These are phyloP conservation scores for Tremella mesenterica DNA, from an alignment of 768 basidiomycete species.

Conservation along the genomic window DNA sequence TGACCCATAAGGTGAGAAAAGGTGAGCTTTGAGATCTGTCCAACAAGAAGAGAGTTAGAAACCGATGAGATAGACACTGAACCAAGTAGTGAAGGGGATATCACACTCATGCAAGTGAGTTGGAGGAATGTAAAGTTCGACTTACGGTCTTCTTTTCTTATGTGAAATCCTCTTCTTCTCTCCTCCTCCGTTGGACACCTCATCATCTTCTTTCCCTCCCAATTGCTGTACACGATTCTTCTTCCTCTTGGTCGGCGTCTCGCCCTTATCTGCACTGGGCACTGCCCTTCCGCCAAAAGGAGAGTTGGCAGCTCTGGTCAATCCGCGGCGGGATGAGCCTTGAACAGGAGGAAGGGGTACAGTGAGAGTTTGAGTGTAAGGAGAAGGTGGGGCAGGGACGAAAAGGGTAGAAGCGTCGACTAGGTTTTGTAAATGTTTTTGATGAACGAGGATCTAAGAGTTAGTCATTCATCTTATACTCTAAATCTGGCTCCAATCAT, in stretches of 20 bases:
- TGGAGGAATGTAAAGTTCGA: background rate
- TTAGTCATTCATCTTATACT: too few relatives aligned
- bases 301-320: constrained; percentile 28
- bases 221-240: constrained; percentile 29
- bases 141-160: constrained; percentile 36
- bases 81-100: background rate
- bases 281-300: constrained; percentile 26
- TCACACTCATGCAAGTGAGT: background rate
- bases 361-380: constrained; percentile 33
- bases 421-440: constrained; percentile 41
- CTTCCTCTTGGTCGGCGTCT: constrained; percentile 41
- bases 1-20: too few relatives aligned
- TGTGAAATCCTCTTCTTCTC: constrained; percentile 22
- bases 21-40: too few relatives aligned
- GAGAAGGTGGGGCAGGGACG: constrained; percentile 26
- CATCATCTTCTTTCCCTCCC: constrained; percentile 32
- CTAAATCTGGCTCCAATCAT: too few relatives aligned
- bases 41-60: too few relatives aligned
- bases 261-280: constrained; percentile 7
- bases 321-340: constrained; percentile 16
- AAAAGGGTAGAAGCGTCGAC: constrained; percentile 42
- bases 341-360: constrained; percentile 14
- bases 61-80: background rate
- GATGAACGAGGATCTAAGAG: constrained; percentile 44
- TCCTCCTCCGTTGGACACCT: constrained; percentile 21